These are phyloP conservation scores for Sutorius eximius DNA, from an alignment of 1,284 basidiomycete species.

Conservation along the genomic window DNA sequence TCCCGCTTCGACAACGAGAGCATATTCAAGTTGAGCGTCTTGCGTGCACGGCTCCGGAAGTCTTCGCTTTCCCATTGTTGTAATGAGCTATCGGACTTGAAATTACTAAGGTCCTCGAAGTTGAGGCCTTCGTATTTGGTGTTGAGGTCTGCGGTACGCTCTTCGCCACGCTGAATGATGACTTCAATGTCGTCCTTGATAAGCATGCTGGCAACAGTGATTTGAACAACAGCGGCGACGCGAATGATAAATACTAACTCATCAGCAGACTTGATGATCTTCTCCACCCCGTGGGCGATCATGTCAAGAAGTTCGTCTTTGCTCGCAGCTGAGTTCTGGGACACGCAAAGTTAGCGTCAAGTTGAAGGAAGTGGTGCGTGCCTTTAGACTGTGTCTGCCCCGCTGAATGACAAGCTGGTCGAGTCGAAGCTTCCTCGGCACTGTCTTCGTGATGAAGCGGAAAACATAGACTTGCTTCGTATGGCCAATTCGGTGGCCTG, in stretches of 20 bases:
- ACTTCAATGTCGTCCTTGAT: slow-evolving; percentile 94
- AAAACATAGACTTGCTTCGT: slow-evolving; percentile 99
- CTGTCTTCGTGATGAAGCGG: slow-evolving; percentile 95
- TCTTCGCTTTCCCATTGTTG: slow-evolving; percentile 98
- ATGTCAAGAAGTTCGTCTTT: slow-evolving; percentile 98
- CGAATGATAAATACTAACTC: slow-evolving; percentile 45
- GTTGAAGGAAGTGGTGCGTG: slow-evolving; percentile 24
- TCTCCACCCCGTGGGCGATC: slow-evolving; percentile 98
- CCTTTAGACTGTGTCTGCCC: slow-evolving; percentile 77
- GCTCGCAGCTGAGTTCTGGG: slow-evolving; percentile 63
- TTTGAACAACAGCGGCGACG: not conserved
- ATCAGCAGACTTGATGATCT: slow-evolving; percentile 83
- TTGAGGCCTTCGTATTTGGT: slow-evolving; percentile 93
- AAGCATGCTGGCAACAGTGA: slow-evolving; percentile 54
- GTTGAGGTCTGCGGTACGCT: slow-evolving; percentile 86
- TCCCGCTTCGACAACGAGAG: slow-evolving; percentile 95
- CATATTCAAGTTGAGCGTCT: slow-evolving; percentile 74
- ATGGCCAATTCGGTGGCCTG: slow-evolving; percentile 99
- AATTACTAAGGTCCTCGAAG: slow-evolving; percentile 92
- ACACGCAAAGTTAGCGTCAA: not conserved
- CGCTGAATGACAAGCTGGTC: slow-evolving; percentile 99
- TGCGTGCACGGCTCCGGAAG: slow-evolving; percentile 73
- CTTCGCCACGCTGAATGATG: slow-evolving; percentile 91
- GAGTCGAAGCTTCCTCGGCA: slow-evolving; percentile 93
- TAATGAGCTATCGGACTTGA: slow-evolving; percentile 89